Evolutionary conservation across 257 asterid genomes (phyloP).

Genomic region (Ophiorrhiza pumila): DNA sequence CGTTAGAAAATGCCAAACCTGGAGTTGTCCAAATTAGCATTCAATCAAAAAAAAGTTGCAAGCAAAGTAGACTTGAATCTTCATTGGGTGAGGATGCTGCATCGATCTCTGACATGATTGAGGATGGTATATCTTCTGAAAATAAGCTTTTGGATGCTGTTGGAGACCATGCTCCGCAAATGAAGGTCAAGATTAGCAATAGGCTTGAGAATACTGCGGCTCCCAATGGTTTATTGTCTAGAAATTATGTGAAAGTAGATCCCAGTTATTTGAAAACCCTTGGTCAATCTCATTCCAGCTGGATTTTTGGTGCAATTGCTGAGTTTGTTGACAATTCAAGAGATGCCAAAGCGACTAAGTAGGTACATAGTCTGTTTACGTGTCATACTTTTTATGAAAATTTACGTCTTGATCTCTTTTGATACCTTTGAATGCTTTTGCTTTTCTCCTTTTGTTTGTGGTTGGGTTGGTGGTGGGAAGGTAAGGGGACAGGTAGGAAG

Average conservation of each 20-base stretch:
- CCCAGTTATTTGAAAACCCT: constrained; percentile 74
- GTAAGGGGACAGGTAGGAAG: not conserved
- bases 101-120: constrained; percentile 36
- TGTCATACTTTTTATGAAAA: not conserved
- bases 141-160: constrained; percentile 25
- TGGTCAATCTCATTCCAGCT: constrained; percentile 78
- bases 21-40: not conserved
- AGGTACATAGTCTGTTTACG: constrained; percentile 25
- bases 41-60: constrained; percentile 2
- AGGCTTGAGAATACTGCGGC: constrained; percentile 26
- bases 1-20: not conserved
- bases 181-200: constrained; percentile 26
- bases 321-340: constrained; percentile 81
- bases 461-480: not conserved
- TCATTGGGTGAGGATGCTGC: constrained; percentile 38
- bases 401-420: constrained; percentile 1
- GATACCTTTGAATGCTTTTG: not conserved
- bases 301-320: constrained; percentile 89
- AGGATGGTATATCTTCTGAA: constrained; percentile 30
- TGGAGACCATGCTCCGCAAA: constrained; percentile 29
- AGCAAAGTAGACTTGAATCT: constrained; percentile 10
- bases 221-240: constrained; percentile 23
- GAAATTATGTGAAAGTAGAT: constrained; percentile 53
- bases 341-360: constrained; percentile 80
- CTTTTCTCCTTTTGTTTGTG: constrained; percentile 12